phyloP scores from a whole-genome alignment of 805 yeast genomes.

The Candida coquimbonensis region DNA sequence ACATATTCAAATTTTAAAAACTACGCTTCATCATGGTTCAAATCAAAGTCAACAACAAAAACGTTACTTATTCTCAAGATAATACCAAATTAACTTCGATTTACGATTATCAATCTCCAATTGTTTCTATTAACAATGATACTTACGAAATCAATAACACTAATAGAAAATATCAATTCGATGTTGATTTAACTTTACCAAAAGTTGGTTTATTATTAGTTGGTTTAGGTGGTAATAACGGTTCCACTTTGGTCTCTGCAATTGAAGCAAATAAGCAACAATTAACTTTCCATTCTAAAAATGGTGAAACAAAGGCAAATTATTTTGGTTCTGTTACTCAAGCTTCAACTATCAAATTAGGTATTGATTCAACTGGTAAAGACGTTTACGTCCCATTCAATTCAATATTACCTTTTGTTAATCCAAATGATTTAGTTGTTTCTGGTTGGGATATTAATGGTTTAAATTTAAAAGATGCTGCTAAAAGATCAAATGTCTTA shows the following conservation, averaged over 20 bases:
- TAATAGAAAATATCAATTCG: conserved; percentile 71
- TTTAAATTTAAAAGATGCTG: conserved; percentile 64
- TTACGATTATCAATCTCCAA: conserved; percentile 63
- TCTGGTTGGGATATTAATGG: conserved; percentile 94
- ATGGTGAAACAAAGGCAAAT: conserved; percentile 61
- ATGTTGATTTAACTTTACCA: conserved; percentile 74
- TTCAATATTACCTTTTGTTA: conserved; percentile 77
- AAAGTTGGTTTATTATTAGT: conserved; percentile 86
- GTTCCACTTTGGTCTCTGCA: conserved; percentile 84
- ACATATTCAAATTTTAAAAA: conserved; percentile 3
- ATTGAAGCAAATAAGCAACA: conserved; percentile 78
- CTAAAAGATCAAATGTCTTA: conserved; percentile 79
- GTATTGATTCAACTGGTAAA: conserved; percentile 71
- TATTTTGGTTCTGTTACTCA: conserved; percentile 95
- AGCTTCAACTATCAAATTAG: conserved; percentile 82
- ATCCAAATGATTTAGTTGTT: conserved; percentile 84
- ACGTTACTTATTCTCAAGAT: conserved; percentile 39
- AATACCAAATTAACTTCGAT: conserved; percentile 44
- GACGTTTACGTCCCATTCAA: conserved; percentile 93
- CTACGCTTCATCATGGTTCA: conserved; percentile 17
- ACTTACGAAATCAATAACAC: conserved; percentile 67
- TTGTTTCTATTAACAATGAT: conserved; percentile 44
- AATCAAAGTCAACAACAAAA: conserved; percentile 46
- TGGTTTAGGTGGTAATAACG: conserved; percentile 96
- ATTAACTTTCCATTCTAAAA: conserved; percentile 72